Evolutionary conservation across 371 early-diverging fungal species (phyloP), one percentile per base, ranked within the genome.

Genomic region (Haplosporangium sp.): DNA sequence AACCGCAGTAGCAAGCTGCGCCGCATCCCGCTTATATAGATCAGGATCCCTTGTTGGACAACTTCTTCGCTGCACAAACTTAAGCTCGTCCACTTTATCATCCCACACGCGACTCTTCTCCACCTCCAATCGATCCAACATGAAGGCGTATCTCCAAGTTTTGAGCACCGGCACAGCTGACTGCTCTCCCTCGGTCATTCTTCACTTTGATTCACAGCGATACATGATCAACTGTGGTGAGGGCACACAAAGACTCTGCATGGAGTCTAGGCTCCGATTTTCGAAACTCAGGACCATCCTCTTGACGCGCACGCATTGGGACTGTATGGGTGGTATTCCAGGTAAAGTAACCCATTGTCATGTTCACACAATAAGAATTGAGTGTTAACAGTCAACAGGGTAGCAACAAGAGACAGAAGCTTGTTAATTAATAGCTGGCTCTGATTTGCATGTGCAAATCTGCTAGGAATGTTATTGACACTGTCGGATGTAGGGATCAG

Each of bases 141-240:
- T 96, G 97, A 93, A 91, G 74, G 91, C 90, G 64, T 86, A 84
- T 64, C 81, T 95, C 41, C 95, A 93, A 72, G 79, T 96, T 47
- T 67, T 96, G 43, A 92, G 92, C 48, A 88, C 93, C 41, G 86
- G 87, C 59, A 89, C 90, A 21, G 84, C 79, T 62, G 93, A 91
- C 72, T 84, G 89, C n/a, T 81, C 90, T 7, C 92, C 96, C 2
- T 87, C 93, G 29, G 77, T 97, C 16, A 73, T 96, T 64, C 80
- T 95, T 18, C 91, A 92, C 63, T 94, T 95, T 74, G 94, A 95
- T 64, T 72, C 83, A 13, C 89, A 91, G 48, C 89, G 96, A 11
- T 97, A 97, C 72, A 82, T 99, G 73, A 94, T 99, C 87, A 97
- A 97, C 83, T 96, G 96, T 81, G 89, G 95, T 50, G 99, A 99